A percentile compares a stretch with the other conserved stretches of the same genome.
Conservation (phyloP, 371 early-diverging fungal genomes). For the Saksenaea vasiformis region DNA sequence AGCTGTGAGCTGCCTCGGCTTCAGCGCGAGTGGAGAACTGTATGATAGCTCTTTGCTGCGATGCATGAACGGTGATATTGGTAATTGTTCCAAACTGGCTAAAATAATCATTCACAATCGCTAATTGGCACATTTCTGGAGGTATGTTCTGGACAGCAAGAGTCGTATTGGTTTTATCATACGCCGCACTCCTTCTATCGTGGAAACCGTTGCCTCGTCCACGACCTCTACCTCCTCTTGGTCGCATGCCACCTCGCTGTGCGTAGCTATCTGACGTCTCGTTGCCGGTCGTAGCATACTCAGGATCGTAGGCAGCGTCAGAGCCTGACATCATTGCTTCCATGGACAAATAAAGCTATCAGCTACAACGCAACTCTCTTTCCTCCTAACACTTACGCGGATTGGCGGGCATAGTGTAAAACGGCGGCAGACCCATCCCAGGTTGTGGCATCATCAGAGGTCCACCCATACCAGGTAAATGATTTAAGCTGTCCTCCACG, state of each 20-base stretch:
- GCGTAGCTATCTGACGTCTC: constrained; percentile 7
- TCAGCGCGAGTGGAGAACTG: constrained; percentile 59
- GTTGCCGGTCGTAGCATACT: constrained; percentile 12
- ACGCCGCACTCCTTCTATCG: not conserved
- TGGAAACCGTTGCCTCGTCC: constrained; percentile 32
- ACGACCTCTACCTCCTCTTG: constrained; percentile 40
- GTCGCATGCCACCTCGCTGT: constrained; percentile 18
- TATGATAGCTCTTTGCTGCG: constrained; percentile 53
- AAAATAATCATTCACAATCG: constrained; percentile 71
- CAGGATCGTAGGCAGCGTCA: constrained; percentile 24
- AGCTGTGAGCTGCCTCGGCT: constrained; percentile 64
- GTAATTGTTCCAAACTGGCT: constrained; percentile 70
- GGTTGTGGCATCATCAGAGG: constrained; percentile 15
- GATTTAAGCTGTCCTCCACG: constrained; percentile 56
- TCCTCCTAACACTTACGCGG: constrained; percentile 4
- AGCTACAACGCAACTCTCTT: not conserved
- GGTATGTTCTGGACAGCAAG: constrained; percentile 78
- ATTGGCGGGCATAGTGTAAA: constrained; percentile 23
- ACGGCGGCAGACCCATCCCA: constrained; percentile 9
- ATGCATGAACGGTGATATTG: constrained; percentile 63
- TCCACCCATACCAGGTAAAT: constrained; percentile 19
- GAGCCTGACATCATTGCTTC: not conserved
- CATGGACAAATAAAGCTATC: not conserved
- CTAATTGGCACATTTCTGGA: constrained; percentile 59
- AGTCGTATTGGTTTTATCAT: constrained; percentile 40